phyloP scores from a whole-genome alignment of 352 stramenopile genomes.

The Globisporangium okanoganense region DNA sequence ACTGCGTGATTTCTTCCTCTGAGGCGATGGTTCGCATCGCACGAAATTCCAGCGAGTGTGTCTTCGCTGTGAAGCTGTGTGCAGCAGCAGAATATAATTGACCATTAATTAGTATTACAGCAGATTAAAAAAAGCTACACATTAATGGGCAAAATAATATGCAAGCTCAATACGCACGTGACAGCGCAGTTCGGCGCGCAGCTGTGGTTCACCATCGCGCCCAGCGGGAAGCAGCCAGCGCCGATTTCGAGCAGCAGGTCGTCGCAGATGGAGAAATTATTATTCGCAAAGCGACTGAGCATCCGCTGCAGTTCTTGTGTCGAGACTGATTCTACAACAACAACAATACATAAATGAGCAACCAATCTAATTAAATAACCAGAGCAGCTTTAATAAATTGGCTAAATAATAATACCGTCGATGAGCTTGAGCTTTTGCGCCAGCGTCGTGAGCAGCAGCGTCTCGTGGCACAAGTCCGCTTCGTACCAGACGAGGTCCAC shows the following conservation, averaged over 20 bases:
- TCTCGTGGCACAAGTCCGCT: slow-evolving; percentile 43
- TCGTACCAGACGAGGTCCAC: slow-evolving; percentile 54
- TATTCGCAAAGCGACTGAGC: slow-evolving; percentile 70
- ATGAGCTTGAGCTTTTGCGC: slow-evolving; percentile 53
- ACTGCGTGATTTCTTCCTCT: slow-evolving; percentile 57
- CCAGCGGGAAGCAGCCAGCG: slow-evolving; percentile 57
- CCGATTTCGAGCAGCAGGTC: slow-evolving; percentile 51
- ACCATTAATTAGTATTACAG: neutral
- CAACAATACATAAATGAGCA: no score
- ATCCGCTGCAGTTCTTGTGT: slow-evolving; percentile 48
- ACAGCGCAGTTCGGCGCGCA: slow-evolving; percentile 63
- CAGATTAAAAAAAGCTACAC: no score
- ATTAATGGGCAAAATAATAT: neutral
- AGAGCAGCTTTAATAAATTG: no score
- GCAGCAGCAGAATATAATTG: neutral
- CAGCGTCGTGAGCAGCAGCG: slow-evolving; percentile 41
- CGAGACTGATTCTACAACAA: slow-evolving; percentile 12
- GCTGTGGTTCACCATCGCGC: slow-evolving; percentile 78
- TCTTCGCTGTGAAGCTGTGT: slow-evolving; percentile 38
- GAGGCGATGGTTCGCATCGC: slow-evolving; percentile 42
- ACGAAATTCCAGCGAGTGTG: slow-evolving; percentile 45
- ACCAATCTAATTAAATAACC: no score
- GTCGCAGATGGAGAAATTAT: slow-evolving; percentile 80
- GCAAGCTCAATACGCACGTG: slow-evolving; percentile 37
- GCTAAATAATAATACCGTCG: slow-evolving; percentile 16